These are phyloP conservation scores for Spiromastix sp. DNA, from an alignment of 2,329 filamentous ascomycete genomes.

Conservation along the genomic window DNA sequence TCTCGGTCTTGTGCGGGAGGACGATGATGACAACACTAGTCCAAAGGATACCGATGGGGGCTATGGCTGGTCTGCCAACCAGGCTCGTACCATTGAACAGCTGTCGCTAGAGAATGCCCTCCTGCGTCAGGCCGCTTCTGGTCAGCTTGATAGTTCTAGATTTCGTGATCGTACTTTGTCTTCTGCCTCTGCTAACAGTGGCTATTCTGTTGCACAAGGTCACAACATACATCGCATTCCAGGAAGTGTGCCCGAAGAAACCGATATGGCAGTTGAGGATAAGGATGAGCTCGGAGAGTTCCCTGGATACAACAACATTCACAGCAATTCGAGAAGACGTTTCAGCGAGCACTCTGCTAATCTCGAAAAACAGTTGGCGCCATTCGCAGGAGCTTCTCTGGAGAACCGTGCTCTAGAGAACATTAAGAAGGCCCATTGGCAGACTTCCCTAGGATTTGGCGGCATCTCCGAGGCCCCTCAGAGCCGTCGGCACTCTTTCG, in stretches of 20 bases:
- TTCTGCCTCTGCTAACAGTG: constrained; percentile 25
- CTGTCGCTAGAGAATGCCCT: constrained; percentile 38
- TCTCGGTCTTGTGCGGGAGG: constrained; percentile 38
- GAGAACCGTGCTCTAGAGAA: constrained; percentile 37
- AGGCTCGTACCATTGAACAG: constrained; percentile 35
- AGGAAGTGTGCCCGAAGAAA: constrained; percentile 33
- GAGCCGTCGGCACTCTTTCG: constrained; percentile 42
- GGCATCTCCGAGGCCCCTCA: constrained; percentile 36
- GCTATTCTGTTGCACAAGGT: constrained; percentile 22
- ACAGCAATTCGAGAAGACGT: constrained; percentile 28
- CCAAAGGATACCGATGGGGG: constrained; percentile 29
- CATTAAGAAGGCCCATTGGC: constrained; percentile 39
- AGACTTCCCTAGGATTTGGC: constrained; percentile 40
- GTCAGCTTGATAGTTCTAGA: constrained; percentile 25
- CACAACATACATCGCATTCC: constrained; percentile 29
- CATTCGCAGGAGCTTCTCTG: constrained; percentile 23
- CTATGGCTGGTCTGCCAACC: constrained; percentile 26
- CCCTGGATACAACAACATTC: constrained; percentile 28
- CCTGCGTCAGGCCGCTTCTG: constrained; percentile 33
- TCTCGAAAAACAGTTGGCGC: constrained; percentile 30
- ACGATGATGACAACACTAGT: constrained; percentile 36
- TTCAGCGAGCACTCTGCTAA: constrained; percentile 36
- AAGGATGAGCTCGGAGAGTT: constrained; percentile 32
- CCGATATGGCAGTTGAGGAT: constrained; percentile 35
- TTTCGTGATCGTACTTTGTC: constrained; percentile 33